Conservation (phyloP, 495 filamentous ascomycete species). For the Parachaetomium inaequale region DNA sequence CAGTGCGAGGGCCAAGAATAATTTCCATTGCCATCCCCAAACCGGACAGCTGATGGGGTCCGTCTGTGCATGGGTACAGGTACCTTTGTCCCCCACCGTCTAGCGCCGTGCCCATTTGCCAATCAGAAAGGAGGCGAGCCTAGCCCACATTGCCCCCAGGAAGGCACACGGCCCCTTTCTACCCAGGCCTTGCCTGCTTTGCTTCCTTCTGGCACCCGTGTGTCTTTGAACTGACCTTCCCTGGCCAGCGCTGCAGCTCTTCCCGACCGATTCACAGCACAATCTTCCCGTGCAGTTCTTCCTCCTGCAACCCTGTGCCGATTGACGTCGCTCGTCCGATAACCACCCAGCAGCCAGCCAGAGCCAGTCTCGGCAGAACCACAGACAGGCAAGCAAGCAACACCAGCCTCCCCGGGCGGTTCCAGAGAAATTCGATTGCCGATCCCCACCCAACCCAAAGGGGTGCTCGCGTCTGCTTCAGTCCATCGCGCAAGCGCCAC, state of each 20-base stretch:
- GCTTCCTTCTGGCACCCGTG: slow-evolving; percentile 15
- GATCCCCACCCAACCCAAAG: slow-evolving; percentile 19
- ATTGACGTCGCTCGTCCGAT: slow-evolving; percentile 3
- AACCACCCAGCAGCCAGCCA: neutral
- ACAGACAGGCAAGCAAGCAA: slow-evolving; percentile 8
- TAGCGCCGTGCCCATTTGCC: slow-evolving; percentile 19
- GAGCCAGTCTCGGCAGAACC: neutral
- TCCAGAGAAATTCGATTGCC: slow-evolving; percentile 19
- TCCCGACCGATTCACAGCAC: neutral
- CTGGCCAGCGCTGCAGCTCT: slow-evolving; percentile 9
- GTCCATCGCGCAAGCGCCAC: neutral
- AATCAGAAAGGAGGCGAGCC: slow-evolving; percentile 23
- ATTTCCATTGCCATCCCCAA: slow-evolving; percentile 9
- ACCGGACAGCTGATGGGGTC: slow-evolving; percentile 15
- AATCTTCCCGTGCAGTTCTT: neutral
- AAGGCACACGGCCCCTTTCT: slow-evolving; percentile 29
- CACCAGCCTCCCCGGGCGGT: neutral
- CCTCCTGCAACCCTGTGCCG: neutral
- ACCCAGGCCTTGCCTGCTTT: slow-evolving; percentile 16
- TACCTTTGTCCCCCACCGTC: slow-evolving; percentile 7
- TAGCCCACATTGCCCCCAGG: slow-evolving; percentile 17
- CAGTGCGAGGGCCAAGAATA: neutral
- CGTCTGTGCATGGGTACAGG: slow-evolving; percentile 14
- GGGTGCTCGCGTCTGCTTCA: slow-evolving; percentile 1
- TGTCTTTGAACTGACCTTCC: slow-evolving; percentile 14